Evolutionary conservation across 768 basidiomycete genomes (phyloP), one percentile per base, ranked within the genome.

Genomic region (Mycena albidolilacea): DNA sequence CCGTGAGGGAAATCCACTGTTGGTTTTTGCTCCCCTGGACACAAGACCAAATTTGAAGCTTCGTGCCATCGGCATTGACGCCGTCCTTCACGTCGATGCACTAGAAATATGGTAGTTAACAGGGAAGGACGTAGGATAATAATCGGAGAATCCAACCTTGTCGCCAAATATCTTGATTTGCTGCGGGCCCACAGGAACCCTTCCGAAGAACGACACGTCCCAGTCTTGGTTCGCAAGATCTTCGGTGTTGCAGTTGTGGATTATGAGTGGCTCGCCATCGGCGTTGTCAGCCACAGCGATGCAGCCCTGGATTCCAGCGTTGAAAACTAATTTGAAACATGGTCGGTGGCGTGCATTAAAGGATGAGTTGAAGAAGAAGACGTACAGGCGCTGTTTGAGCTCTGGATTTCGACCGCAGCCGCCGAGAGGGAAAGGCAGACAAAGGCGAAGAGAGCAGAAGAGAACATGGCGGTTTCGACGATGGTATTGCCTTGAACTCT

Each of bases 41-140:
- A 48, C 67, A 68, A 3, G 58, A 41, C 67, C 67, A 68, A 15
- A 68, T 61, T 48, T 68, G 67, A 11, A 68, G 48, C 38, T 60
- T 60, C 38, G 67, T 68, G 46, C 48, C 48, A 21, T 68, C 67
- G 12, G 48, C 48, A 59, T 68, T 68, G 38, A 68, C 48, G 9
- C 59, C 58, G 30, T 30, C 35, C 3, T 4, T 11, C 0, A 59
- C 58, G 14, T 58, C 55, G 37, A 48, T 38, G 43, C 44, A 58
- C 44, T 37, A 14, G 2, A 19, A 11, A 37, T 35, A 37, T 14
- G 17, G 11, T 46, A 23, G 14, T 38, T 4, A 19, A 14, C 35
- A 15, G 4, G 19, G 39, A 30, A 30, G 30, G 2, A 30, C 30
- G 30, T 30, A 4, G 30, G 30, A 30, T 30, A 30, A 30, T 30